Base-by-base conservation (phyloP, 139 green algal species). In the Medakamo hakoo region DNA sequence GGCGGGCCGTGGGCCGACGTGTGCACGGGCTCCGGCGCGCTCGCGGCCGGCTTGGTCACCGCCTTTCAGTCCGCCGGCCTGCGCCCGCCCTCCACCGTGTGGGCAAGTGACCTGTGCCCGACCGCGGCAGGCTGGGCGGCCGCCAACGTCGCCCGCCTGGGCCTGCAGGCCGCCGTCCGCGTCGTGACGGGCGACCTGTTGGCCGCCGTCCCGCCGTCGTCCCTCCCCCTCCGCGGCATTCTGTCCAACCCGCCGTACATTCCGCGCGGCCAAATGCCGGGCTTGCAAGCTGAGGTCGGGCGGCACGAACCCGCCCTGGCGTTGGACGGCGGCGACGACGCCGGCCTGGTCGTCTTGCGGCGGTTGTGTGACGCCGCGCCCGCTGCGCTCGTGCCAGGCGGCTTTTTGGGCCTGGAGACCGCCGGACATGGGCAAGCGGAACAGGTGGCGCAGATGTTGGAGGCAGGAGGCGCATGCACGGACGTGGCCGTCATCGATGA, bases 211-310 rank as follows among this genome's bases (percentile, higher is more conserved):
- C 26, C 71, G 28, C 58, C 28, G 14, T 49, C 58, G 31, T 63
- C 65, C 29, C 28, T 55, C 1, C 64, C 70, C 64, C 59, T 31
- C 28, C 72, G 81, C 16, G 91, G 87, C 20, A 62, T 97, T 4
- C 66, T 97, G 4, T 89, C 77, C 73, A 97, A 97, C 72, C 90
- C 90, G 19, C 90, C 90, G 3, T 97, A 97, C 79, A 95, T 97
- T 26, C 75, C 80, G 2, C 56, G 57, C 0, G 30, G 60, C 0
- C 27, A 88, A 48, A 77, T 97, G 72, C 30, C 56, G 0, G 66
- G 62, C 9, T 65, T 93, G 71, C 84, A 78, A 65, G 65, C 65
- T 27, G 70, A 77, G 57, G 70, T 77, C 20, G 73, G 76, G 1
- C 60, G 55, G 21, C 87, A 96, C 75, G 90, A 97, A 65, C 90